phyloP scores from a whole-genome alignment of 495 filamentous ascomycete genomes.

The Chaetomium cochliodes region DNA sequence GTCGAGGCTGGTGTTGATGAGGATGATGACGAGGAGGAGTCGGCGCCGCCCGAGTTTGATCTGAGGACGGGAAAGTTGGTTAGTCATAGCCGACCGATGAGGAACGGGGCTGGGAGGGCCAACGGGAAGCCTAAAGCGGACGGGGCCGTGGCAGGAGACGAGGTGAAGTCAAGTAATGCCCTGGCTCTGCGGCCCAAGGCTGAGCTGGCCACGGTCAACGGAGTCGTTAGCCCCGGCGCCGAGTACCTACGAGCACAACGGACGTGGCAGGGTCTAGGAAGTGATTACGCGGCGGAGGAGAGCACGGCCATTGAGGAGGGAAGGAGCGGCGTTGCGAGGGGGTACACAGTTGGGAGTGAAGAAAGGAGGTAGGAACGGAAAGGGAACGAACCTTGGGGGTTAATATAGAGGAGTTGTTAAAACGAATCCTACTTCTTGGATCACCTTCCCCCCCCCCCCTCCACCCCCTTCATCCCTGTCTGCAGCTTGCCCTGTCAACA shows the following conservation, averaged over 20 bases:
- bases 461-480: too few relatives aligned
- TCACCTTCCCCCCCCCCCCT: too few relatives aligned
- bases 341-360: slow-evolving; percentile 73
- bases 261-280: slow-evolving; percentile 90
- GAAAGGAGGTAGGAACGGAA: slow-evolving; percentile 32
- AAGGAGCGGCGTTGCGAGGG: slow-evolving; percentile 83
- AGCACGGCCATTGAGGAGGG: slow-evolving; percentile 73
- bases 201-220: slow-evolving; percentile 74
- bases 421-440: too few relatives aligned
- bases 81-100: slow-evolving; percentile 78
- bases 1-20: slow-evolving; percentile 17
- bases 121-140: slow-evolving; percentile 19
- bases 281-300: slow-evolving; percentile 73
- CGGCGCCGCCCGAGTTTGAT: slow-evolving; percentile 84
- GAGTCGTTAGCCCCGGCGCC: slow-evolving; percentile 83
- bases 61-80: slow-evolving; percentile 84
- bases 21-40: slow-evolving; percentile 45
- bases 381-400: not conserved
- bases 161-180: slow-evolving; percentile 35
- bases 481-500: too few relatives aligned
- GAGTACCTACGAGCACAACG: slow-evolving; percentile 78
- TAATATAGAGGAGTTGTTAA: too few relatives aligned
- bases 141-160: not conserved
- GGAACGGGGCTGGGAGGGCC: slow-evolving; percentile 13
- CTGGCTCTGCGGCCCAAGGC: slow-evolving; percentile 62